These are phyloP conservation scores for Pestalotiopsis fici DNA, from an alignment of 2,329 filamentous ascomycete genomes.

Conservation along the genomic window DNA sequence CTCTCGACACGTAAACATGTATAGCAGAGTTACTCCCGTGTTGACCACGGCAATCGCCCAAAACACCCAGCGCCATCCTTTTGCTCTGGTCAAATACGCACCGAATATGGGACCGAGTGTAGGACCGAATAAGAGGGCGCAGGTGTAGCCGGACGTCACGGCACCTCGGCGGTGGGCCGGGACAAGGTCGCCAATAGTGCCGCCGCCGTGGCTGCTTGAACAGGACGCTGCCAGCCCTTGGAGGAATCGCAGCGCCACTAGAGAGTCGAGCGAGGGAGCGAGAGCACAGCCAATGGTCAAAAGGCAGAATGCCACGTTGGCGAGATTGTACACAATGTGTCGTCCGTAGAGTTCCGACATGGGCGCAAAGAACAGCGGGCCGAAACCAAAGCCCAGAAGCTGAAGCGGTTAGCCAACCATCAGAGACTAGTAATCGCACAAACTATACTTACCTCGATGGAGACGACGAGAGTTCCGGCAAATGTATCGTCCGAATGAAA, in stretches of 20 bases:
- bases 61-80: no score
- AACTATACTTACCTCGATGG: no score
- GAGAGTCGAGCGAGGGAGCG: background rate
- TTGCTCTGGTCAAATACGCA: no score
- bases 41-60: no score
- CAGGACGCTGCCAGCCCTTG: background rate
- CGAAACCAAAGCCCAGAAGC: background rate
- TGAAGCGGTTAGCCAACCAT: no score
- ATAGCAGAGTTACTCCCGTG: no score
- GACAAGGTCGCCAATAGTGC: background rate
- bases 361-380: background rate
- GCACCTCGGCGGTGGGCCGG: background rate
- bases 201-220: background rate
- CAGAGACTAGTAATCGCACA: no score
- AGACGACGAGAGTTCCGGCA: background rate
- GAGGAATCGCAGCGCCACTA: background rate
- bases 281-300: background rate
- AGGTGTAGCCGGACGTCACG: conserved; percentile 32
- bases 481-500: background rate
- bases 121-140: conserved; percentile 32
- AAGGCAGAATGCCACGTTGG: background rate
- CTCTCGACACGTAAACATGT: no score
- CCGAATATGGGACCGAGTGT: no score
- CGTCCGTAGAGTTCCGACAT: background rate
- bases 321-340: background rate